Conservation (phyloP, 2,329 filamentous ascomycete genomes). For the Phoma sp. region DNA sequence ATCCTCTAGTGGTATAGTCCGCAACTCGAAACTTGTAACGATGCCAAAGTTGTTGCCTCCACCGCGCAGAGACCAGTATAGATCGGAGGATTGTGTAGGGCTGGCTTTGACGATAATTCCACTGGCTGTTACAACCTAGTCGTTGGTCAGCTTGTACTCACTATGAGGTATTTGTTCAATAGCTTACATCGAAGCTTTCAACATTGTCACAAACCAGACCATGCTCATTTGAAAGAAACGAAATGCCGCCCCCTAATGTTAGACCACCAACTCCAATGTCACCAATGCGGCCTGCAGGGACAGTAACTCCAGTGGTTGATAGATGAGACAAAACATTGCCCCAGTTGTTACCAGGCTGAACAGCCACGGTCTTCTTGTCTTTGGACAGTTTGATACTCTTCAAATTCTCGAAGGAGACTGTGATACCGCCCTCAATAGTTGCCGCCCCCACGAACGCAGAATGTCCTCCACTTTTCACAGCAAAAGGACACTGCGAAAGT, state of each 20-base stretch:
- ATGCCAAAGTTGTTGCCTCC: constrained; percentile 43
- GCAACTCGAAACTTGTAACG: constrained; percentile 30
- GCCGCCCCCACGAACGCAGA: constrained; percentile 33
- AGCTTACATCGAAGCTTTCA: constrained; percentile 31
- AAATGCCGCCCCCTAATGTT: constrained; percentile 33
- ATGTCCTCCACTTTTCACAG: constrained; percentile 47
- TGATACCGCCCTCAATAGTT: constrained; percentile 38
- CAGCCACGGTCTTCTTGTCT: constrained; percentile 27
- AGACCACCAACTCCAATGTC: constrained; percentile 37
- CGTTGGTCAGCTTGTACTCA: too few relatives aligned
- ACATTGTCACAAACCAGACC: constrained; percentile 47
- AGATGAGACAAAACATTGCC: constrained; percentile 37
- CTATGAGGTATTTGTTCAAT: too few relatives aligned
- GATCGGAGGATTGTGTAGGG: constrained; percentile 42
- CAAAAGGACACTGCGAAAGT: constrained; percentile 41
- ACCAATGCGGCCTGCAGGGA: constrained; percentile 36
- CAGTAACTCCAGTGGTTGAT: constrained; percentile 28
- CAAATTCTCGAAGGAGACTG: constrained; percentile 32
- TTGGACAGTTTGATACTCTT: constrained; percentile 27
- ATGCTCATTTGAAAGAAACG: constrained; percentile 36
- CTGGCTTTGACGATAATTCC: constrained; percentile 30
- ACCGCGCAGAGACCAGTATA: constrained; percentile 47
- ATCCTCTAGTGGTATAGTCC: constrained; percentile 20
- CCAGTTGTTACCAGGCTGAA: constrained; percentile 46
- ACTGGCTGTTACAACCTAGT: constrained; percentile 33